These are phyloP conservation scores for Fusarium camptoceras DNA, from an alignment of 2,329 filamentous ascomycete species.

Conservation along the genomic window DNA sequence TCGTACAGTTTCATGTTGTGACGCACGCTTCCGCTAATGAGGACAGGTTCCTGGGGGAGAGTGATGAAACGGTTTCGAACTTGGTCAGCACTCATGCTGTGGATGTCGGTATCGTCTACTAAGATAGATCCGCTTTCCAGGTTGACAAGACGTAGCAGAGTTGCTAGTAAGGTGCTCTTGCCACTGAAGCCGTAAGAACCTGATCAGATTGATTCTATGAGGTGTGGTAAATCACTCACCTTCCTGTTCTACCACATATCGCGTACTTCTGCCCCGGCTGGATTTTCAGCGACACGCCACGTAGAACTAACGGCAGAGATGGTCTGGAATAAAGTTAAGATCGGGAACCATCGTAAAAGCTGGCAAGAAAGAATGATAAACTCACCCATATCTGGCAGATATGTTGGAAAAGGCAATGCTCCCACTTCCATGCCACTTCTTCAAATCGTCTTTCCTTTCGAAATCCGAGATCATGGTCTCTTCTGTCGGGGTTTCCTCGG, in stretches of 20 bases:
- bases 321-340: too few relatives aligned
- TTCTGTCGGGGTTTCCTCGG: background rate
- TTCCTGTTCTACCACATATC: background rate
- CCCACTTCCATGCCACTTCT: too few relatives aligned
- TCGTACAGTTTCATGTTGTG: background rate
- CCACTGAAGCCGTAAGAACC: background rate
- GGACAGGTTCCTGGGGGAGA: background rate
- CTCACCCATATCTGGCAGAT: background rate
- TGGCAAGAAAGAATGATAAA: background rate
- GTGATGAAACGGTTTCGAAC: background rate
- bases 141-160: background rate
- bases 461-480: background rate
- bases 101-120: background rate
- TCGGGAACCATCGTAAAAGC: too few relatives aligned
- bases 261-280: background rate
- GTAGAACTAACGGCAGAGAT: too few relatives aligned
- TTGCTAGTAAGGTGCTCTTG: background rate
- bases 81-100: background rate
- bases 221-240: background rate
- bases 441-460: too few relatives aligned
- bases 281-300: background rate
- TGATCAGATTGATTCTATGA: too few relatives aligned
- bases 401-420: too few relatives aligned
- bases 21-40: background rate
- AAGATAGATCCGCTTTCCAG: background rate